Evolutionary conservation across 2,329 filamentous ascomycete species (phyloP).

Genomic region (Purpureocillium takamizusanense): DNA sequence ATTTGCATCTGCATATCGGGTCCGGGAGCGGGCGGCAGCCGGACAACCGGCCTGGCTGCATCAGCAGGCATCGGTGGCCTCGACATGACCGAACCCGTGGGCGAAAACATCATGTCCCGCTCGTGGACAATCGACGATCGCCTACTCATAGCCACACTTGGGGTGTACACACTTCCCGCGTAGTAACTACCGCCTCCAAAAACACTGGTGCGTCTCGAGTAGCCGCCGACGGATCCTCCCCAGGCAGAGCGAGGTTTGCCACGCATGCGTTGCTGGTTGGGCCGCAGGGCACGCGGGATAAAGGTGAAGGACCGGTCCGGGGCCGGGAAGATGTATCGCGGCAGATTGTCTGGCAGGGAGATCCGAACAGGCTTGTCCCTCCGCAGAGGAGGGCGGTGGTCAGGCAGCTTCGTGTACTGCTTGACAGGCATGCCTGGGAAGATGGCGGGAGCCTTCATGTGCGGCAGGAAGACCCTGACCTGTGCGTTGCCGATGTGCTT

Average conservation of each 20-base stretch:
- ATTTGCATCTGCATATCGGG: constrained; percentile 16
- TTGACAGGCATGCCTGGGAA: constrained; percentile 74
- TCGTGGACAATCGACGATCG: constrained; percentile 66
- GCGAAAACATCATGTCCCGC: constrained; percentile 70
- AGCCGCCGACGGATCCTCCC: constrained; percentile 55
- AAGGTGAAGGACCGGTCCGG: constrained; percentile 93
- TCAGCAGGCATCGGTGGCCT: constrained; percentile 55
- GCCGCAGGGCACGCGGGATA: constrained; percentile 85
- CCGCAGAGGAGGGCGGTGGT: constrained; percentile 86
- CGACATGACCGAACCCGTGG: constrained; percentile 69
- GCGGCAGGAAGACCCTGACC: constrained; percentile 71
- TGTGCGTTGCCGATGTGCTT: constrained; percentile 77
- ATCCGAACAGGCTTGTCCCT: constrained; percentile 95
- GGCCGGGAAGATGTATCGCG: constrained; percentile 86
- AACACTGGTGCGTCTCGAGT: constrained; percentile 73
- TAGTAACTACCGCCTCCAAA: constrained; percentile 56
- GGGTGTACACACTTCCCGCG: constrained; percentile 75
- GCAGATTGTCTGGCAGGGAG: constrained; percentile 69
- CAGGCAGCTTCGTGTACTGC: constrained; percentile 87
- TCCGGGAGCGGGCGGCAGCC: constrained; percentile 59
- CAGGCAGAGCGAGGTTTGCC: constrained; percentile 67
- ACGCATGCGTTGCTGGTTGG: constrained; percentile 72
- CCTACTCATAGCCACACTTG: constrained; percentile 80
- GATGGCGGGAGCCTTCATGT: constrained; percentile 60
- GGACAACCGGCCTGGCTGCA: constrained; percentile 62